These are phyloP conservation scores for Filobasidium floriforme DNA, from an alignment of 768 basidiomycete genomes.

Conservation along the genomic window DNA sequence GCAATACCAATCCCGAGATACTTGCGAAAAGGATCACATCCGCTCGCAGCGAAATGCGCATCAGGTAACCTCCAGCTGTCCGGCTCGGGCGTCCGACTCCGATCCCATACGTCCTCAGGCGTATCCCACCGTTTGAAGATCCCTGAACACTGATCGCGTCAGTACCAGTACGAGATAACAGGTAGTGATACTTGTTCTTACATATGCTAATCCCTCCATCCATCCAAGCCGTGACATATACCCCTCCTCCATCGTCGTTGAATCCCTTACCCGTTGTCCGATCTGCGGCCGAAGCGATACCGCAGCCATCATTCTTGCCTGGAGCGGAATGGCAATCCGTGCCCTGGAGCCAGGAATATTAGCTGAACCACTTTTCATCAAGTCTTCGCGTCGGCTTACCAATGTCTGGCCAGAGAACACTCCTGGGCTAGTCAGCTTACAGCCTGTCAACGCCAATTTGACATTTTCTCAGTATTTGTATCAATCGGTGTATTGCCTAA, in stretches of 20 bases:
- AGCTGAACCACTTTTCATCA: no score
- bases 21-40: conserved; percentile 9
- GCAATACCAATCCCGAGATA: neutral
- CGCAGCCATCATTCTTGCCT: conserved; percentile 6
- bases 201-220: conserved; percentile 6
- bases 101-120: neutral
- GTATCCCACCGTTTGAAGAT: conserved; percentile 4
- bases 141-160: neutral
- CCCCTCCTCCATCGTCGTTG: neutral
- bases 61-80: conserved; percentile 7
- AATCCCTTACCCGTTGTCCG: neutral
- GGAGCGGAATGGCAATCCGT: conserved; percentile 1
- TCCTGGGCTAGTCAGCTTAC: conserved; percentile 5
- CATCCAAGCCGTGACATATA: neutral
- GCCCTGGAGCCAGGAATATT: neutral
- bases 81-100: neutral
- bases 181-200: neutral
- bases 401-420: conserved; percentile 9
- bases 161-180: no score
- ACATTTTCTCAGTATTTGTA: neutral
- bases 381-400: neutral
- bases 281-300: neutral
- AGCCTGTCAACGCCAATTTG: neutral
- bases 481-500: neutral
- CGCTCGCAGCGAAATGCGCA: neutral